phyloP scores from a whole-genome alignment of 441 rosid species.

The Jatropha podagrica region DNA sequence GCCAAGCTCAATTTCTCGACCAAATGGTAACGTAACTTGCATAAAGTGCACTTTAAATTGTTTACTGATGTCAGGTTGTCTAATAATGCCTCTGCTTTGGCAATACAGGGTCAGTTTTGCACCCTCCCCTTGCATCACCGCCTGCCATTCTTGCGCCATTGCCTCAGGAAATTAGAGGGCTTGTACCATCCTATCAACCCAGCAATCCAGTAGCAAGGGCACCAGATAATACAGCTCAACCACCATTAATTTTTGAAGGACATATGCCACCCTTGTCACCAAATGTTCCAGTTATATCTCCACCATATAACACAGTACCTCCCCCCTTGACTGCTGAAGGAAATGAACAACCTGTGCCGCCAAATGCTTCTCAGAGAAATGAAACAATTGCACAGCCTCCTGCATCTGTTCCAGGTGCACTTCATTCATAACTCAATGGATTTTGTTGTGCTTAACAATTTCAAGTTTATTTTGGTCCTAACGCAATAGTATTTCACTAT shows the following conservation, averaged over 20 bases:
- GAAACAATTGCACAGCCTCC: constrained; percentile 39
- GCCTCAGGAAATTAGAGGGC: constrained; percentile 37
- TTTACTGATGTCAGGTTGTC: constrained; percentile 14
- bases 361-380: constrained; percentile 33
- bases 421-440: constrained; percentile 35
- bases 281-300: constrained; percentile 27
- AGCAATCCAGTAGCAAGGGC: constrained; percentile 32
- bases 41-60: constrained; percentile 11
- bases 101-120: constrained; percentile 42
- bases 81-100: constrained; percentile 24
- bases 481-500: constrained; percentile 3
- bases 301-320: constrained; percentile 30
- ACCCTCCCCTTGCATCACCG: constrained; percentile 38
- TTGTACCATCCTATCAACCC: constrained; percentile 42
- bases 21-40: constrained; percentile 48
- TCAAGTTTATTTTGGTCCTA: constrained; percentile 8
- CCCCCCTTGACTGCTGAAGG: constrained; percentile 24
- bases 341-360: constrained; percentile 21
- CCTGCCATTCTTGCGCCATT: constrained; percentile 38
- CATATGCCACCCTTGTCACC: constrained; percentile 32
- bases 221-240: constrained; percentile 35
- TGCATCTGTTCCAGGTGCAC: constrained; percentile 39
- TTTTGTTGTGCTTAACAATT: constrained; percentile 10
- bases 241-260: constrained; percentile 28
- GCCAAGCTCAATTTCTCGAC: constrained; percentile 34